A percentile compares a stretch with the other conserved stretches of the same genome.
Evolutionary conservation across 208 protist genomes (phyloP).

Genomic region (Acanthamoeba healyi): DNA sequence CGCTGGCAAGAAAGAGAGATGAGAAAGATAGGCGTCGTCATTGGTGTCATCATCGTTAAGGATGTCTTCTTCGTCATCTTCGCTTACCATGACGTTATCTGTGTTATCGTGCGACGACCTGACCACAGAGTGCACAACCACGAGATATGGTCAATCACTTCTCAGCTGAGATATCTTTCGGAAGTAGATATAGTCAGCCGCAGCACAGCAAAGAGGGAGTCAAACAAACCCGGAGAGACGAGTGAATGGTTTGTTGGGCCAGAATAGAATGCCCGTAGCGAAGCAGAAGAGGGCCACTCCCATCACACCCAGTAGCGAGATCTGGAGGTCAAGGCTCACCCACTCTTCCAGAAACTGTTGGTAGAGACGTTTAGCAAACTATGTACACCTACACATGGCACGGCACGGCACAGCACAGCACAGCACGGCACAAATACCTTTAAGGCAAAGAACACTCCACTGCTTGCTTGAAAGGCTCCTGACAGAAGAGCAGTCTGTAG

Average conservation of each 20-base stretch:
- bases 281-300: slow-evolving; percentile 29
- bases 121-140: too few relatives aligned
- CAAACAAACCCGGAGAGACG: not conserved
- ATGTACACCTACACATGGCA: not conserved
- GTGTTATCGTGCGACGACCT: too few relatives aligned
- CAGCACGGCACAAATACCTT: not conserved
- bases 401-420: too few relatives aligned
- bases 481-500: not conserved
- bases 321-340: not conserved
- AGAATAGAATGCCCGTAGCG: not conserved
- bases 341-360: slow-evolving; percentile 32
- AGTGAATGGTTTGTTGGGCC: slow-evolving; percentile 14
- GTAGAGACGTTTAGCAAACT: too few relatives aligned
- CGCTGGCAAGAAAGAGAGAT: not conserved
- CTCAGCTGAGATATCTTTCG: too few relatives aligned
- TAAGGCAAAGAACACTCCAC: slow-evolving; percentile 10
- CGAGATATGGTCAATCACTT: too few relatives aligned
- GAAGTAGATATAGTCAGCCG: too few relatives aligned
- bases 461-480: slow-evolving; percentile 10
- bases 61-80: not conserved
- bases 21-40: slow-evolving; percentile 20
- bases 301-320: not conserved
- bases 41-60: not conserved
- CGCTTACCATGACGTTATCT: slow-evolving; percentile 30
- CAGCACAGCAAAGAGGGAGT: not conserved